Evolutionary conservation across 2,329 filamentous ascomycete genomes (phyloP).

Genomic region (Juglanconis juglandina): DNA sequence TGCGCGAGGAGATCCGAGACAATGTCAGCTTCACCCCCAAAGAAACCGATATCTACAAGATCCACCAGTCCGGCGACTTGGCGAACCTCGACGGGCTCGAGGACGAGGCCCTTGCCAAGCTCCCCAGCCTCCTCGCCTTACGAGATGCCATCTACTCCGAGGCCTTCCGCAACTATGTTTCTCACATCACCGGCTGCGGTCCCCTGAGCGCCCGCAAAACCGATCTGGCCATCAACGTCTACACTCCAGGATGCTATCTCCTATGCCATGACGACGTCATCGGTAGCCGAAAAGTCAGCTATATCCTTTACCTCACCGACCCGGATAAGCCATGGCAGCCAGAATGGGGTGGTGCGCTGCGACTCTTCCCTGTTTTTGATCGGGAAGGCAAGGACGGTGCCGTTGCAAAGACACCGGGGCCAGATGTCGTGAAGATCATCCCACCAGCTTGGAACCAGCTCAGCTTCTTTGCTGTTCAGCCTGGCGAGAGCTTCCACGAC

Average conservation of each 20-base stretch:
- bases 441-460: conserved; percentile 96
- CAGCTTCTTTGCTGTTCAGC: conserved; percentile 96
- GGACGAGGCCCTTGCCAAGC: conserved; percentile 75
- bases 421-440: conserved; percentile 77
- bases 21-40: conserved; percentile 96
- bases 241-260: conserved; percentile 92
- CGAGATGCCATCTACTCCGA: conserved; percentile 92
- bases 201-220: conserved; percentile 89
- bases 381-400: conserved; percentile 66
- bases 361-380: conserved; percentile 73
- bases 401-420: conserved; percentile 73
- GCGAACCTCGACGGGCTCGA: conserved; percentile 95
- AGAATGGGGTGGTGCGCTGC: conserved; percentile 88
- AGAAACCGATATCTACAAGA: conserved; percentile 99
- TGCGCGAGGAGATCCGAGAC: conserved; percentile 82
- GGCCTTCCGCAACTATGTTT: conserved; percentile 84
- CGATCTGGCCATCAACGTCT: conserved; percentile 99
- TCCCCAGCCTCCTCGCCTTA: conserved; percentile 87
- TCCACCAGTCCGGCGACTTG: conserved; percentile 95
- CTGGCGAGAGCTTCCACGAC: conserved; percentile 98
- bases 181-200: conserved; percentile 79
- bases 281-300: conserved; percentile 91
- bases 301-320: conserved; percentile 93
- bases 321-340: conserved; percentile 87
- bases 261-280: conserved; percentile 99